Base-by-base conservation (phyloP, 352 stramenopile genomes). In the Phytopythium oedochilum region DNA sequence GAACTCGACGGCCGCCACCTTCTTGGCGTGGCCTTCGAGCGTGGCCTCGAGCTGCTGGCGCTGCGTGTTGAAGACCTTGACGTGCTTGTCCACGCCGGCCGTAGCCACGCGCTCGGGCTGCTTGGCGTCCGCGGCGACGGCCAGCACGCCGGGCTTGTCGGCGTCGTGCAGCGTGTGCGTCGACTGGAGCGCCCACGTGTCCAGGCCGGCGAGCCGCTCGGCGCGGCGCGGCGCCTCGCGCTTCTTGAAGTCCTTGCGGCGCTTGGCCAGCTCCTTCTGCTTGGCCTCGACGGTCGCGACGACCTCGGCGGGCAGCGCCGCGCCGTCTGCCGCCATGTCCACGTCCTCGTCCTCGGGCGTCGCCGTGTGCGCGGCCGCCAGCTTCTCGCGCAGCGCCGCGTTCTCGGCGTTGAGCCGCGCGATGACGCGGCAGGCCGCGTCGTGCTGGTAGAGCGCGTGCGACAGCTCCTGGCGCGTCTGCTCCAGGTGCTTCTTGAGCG, bases 381-480 rank as follows among this genome's bases (percentile, higher is more conserved):
- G 53, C 26, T 80, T 67, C 20, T 67, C 35, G 46, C 77, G 76
- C 18, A 89, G 65, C 38, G 75, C 53, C 17, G 73, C 70, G 59
- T 86, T 87, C 47, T 92, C 96, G 28, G 73, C 74, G 45, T 90
- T 89, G 9, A 99, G 59, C 17, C 96, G 76, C 23, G 96, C 94
- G 59, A 99, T 97, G 23, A 99, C 96, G 57, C 94, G 83, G 50
- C 96, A 96, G 10, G 94, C 94, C 8, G 96, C 96, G 73, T 99
- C 96, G 67, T 98, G 95, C 76, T 99, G 94, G 75, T 98, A 98
- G 51, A 99, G 71, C 18, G 96, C 93, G 49, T 97, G 89, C 49
- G 79, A 94, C 8, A 99, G 77, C 68, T 99, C 96, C 54, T 93
- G 78, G 3, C 93, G 86, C n/a, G 95, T 98, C 58, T 97, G 92